A percentile compares a stretch with the other conserved stretches of the same genome.
Evolutionary conservation across 2,329 filamentous ascomycete species (phyloP).

Genomic region (Paraphaeosphaeria sporulosa): DNA sequence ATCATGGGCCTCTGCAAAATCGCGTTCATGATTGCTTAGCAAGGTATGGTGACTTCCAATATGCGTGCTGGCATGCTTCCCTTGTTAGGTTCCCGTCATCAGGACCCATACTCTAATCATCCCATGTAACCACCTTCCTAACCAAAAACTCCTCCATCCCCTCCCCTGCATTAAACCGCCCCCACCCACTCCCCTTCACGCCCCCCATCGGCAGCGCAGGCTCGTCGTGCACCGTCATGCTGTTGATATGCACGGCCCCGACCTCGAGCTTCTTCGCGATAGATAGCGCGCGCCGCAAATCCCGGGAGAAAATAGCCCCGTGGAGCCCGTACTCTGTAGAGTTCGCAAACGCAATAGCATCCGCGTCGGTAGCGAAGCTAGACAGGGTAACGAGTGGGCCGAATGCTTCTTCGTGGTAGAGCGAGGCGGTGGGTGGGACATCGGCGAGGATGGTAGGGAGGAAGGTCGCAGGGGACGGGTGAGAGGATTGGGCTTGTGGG

Average conservation of each 20-base stretch:
- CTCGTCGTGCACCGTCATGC: constrained; percentile 28
- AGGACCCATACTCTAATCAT: too few relatives aligned
- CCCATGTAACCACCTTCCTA: constrained; percentile 21
- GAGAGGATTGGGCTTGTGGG: neutral
- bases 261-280: constrained; percentile 25
- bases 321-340: constrained; percentile 22
- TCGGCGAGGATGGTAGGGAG: constrained; percentile 22
- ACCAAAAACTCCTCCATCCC: constrained; percentile 22
- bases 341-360: constrained; percentile 24
- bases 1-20: too few relatives aligned
- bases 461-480: constrained; percentile 15
- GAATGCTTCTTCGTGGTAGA: constrained; percentile 25
- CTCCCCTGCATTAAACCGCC: constrained; percentile 22
- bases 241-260: constrained; percentile 29
- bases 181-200: constrained; percentile 25
- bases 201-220: constrained; percentile 24
- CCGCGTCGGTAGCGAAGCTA: constrained; percentile 19
- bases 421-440: constrained; percentile 9
- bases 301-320: constrained; percentile 22
- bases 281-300: constrained; percentile 17
- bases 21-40: too few relatives aligned
- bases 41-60: too few relatives aligned
- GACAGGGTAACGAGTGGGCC: constrained; percentile 19
- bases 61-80: too few relatives aligned
- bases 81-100: too few relatives aligned